A percentile compares a stretch with the other conserved stretches of the same genome.
phyloP scores from a whole-genome alignment of 176 grass and related monocot genomes.

The Aegilops longissima region DNA sequence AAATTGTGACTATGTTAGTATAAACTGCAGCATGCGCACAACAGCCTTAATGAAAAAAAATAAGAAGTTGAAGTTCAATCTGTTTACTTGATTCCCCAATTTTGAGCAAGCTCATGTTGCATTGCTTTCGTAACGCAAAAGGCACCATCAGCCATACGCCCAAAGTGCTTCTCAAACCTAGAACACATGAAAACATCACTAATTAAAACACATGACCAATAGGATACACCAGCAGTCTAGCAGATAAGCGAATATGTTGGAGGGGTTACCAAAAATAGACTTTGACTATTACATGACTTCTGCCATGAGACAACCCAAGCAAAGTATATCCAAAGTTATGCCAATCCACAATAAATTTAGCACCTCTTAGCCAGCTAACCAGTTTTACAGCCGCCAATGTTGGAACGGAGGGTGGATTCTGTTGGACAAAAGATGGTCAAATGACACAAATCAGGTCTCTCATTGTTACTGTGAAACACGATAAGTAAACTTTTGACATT shows the following conservation, averaged over 20 bases:
- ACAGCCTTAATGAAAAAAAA: neutral
- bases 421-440: constrained; percentile 28
- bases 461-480: neutral
- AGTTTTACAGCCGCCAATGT: constrained; percentile 93
- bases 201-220: constrained; percentile 23
- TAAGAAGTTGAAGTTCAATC: neutral
- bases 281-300: constrained; percentile 92
- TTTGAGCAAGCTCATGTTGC: constrained; percentile 97
- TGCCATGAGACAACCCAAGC: constrained; percentile 78
- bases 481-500: neutral
- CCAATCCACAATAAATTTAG: constrained; percentile 96
- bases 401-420: constrained; percentile 99
- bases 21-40: neutral
- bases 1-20: constrained; percentile 29
- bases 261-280: constrained; percentile 76
- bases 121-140: constrained; percentile 96
- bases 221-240: constrained; percentile 20
- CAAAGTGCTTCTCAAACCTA: constrained; percentile 97
- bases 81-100: constrained; percentile 89
- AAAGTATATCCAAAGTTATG: constrained; percentile 98
- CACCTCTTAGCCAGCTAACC: constrained; percentile 71
- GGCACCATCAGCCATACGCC: constrained; percentile 73
- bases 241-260: neutral
- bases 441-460: constrained; percentile 27
- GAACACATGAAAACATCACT: neutral